These are phyloP conservation scores for Infundibulicybe gibba DNA, from an alignment of 768 basidiomycete genomes.

Conservation along the genomic window DNA sequence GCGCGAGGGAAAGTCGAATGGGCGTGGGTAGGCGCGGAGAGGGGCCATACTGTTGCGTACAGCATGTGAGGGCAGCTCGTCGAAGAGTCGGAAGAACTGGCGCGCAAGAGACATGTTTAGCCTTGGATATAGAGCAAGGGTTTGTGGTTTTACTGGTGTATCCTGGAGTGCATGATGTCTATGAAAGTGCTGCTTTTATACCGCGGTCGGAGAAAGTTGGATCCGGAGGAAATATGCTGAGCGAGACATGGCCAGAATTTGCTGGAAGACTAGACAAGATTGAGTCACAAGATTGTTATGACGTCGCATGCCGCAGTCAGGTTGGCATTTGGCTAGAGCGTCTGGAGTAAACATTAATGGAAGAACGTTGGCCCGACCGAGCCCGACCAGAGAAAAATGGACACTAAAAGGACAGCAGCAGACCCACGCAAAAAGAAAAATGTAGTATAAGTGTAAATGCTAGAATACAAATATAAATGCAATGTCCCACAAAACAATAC, in stretches of 20 bases:
- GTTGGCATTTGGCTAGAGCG: too few relatives aligned
- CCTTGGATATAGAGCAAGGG: not conserved
- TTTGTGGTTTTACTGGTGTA: slow-evolving; percentile 1
- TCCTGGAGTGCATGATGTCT: slow-evolving; percentile 6
- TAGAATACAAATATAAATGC: slow-evolving; percentile 1
- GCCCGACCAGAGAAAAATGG: too few relatives aligned
- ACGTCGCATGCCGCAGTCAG: too few relatives aligned
- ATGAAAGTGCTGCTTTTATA: slow-evolving; percentile 5
- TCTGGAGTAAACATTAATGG: too few relatives aligned
- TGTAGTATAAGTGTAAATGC: not conserved
- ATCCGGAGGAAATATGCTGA: too few relatives aligned
- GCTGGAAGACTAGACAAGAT: too few relatives aligned
- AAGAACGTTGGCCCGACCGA: too few relatives aligned
- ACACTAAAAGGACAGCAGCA: too few relatives aligned
- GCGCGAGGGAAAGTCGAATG: slow-evolving; percentile 47
- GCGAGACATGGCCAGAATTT: too few relatives aligned
- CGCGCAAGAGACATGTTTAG: slow-evolving; percentile 61
- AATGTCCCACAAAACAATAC: not conserved
- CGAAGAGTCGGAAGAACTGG: slow-evolving; percentile 69
- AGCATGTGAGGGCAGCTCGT: slow-evolving; percentile 48
- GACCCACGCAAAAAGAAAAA: not conserved
- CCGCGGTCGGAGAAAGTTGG: not conserved
- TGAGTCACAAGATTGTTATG: too few relatives aligned
- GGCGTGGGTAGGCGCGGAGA: slow-evolving; percentile 12
- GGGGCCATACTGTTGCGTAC: slow-evolving; percentile 9